These are phyloP conservation scores for Pisolithus albus DNA, from an alignment of 768 basidiomycete species.

Conservation along the genomic window DNA sequence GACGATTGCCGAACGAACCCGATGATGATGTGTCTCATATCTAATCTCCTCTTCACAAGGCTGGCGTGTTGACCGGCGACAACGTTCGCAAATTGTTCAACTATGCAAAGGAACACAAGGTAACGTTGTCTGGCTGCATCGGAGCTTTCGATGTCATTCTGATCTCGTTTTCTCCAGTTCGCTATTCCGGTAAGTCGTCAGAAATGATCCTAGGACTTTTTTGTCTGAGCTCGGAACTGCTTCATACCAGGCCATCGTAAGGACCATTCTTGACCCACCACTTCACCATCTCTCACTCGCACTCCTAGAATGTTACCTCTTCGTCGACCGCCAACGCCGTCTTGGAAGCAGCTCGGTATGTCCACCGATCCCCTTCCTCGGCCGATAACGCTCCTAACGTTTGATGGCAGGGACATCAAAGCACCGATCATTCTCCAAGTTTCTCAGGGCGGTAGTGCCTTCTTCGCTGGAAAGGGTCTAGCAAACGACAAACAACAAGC, in stretches of 20 bases:
- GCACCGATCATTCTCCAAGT: constrained; percentile 96
- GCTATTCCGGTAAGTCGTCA: constrained; percentile 69
- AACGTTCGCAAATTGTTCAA: constrained; percentile 93
- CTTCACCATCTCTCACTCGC: constrained; percentile 1
- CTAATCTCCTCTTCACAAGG: constrained; percentile 35
- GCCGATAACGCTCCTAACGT: constrained; percentile 6
- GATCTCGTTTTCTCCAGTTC: constrained; percentile 42
- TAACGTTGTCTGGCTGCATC: constrained; percentile 27
- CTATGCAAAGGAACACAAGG: constrained; percentile 86
- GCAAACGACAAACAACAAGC: constrained; percentile 94
- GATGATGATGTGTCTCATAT: background rate
- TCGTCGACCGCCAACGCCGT: constrained; percentile 92
- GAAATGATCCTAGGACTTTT: background rate
- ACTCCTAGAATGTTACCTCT: constrained; percentile 83
- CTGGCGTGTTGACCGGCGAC: constrained; percentile 93
- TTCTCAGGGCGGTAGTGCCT: constrained; percentile 94
- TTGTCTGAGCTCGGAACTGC: background rate
- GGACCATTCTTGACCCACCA: constrained; percentile 22
- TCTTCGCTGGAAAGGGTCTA: constrained; percentile 95
- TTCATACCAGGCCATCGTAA: constrained; percentile 59
- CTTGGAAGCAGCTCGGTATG: constrained; percentile 88
- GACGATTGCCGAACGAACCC: background rate
- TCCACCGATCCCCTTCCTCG: background rate
- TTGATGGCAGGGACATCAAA: constrained; percentile 71
- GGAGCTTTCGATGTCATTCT: background rate